Percentiles rank a stretch among this genome's conserved stretches.
phyloP scores from a whole-genome alignment of 305 asterid genomes.

The Withania somnifera region DNA sequence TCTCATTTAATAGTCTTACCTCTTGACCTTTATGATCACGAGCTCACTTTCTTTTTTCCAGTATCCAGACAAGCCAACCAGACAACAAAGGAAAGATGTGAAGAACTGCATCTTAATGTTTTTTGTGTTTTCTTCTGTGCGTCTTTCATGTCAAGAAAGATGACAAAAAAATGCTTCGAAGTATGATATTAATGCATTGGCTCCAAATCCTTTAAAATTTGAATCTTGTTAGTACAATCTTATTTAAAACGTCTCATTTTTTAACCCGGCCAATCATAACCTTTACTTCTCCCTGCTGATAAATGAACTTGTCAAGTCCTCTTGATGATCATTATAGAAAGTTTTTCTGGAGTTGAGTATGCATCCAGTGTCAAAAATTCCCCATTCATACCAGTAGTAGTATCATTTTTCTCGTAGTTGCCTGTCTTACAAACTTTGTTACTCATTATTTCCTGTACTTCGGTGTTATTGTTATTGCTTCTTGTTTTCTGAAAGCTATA shows the following conservation, averaged over 20 bases:
- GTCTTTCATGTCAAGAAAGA: neutral
- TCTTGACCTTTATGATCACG: neutral
- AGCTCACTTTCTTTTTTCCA: slow-evolving; percentile 18
- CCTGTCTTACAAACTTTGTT: too few species aligned
- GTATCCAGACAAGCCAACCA: slow-evolving; percentile 95
- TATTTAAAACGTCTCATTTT: neutral
- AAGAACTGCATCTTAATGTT: slow-evolving; percentile 27
- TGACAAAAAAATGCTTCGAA: neutral
- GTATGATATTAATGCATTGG: neutral
- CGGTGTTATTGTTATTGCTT: too few species aligned
- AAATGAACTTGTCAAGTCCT: neutral
- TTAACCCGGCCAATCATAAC: neutral
- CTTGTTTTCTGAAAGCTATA: too few species aligned
- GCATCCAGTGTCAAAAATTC: neutral
- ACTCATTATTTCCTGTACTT: too few species aligned
- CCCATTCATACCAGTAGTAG: too few species aligned
- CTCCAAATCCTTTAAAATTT: neutral
- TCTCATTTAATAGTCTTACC: neutral
- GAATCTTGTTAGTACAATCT: neutral
- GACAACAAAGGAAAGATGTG: slow-evolving; percentile 90
- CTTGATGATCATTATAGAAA: neutral
- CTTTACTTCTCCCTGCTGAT: neutral
- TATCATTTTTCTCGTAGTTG: too few species aligned
- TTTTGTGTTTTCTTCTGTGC: neutral
- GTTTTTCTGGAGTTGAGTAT: neutral